Conservation (phyloP, 2,329 filamentous ascomycete species). For the Drechslerella coelobrocha region DNA sequence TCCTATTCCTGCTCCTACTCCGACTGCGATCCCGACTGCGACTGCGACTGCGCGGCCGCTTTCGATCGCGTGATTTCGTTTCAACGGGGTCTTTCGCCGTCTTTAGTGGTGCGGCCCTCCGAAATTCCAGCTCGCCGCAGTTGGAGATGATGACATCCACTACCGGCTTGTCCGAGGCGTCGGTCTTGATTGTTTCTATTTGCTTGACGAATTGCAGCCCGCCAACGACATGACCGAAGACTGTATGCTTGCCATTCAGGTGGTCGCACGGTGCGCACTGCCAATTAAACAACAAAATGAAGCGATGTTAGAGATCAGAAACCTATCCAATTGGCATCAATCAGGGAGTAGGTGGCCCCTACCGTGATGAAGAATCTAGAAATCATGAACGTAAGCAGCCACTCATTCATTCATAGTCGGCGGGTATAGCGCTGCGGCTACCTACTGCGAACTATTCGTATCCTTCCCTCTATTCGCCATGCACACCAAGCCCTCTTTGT, state of each 20-base stretch:
- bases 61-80: slow-evolving; percentile 42
- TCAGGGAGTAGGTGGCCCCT: slow-evolving; percentile 65
- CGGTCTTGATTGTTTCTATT: slow-evolving; percentile 68
- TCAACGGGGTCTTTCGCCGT: not conserved
- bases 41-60: slow-evolving; percentile 45
- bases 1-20: slow-evolving; percentile 12
- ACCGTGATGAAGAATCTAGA: slow-evolving; percentile 57
- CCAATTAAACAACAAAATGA: not conserved
- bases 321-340: slow-evolving; percentile 59
- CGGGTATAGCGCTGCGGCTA: slow-evolving; percentile 65
- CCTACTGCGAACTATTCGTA: slow-evolving; percentile 72
- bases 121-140: slow-evolving; percentile 51
- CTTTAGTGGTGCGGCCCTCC: slow-evolving; percentile 14
- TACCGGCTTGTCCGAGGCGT: slow-evolving; percentile 56
- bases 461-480: slow-evolving; percentile 72
- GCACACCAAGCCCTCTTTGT: slow-evolving; percentile 69
- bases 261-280: slow-evolving; percentile 50
- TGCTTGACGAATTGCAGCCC: slow-evolving; percentile 71
- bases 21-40: slow-evolving; percentile 49
- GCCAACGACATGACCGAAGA: slow-evolving; percentile 73
- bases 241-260: slow-evolving; percentile 60
- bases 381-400: not conserved
- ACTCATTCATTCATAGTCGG: slow-evolving; percentile 62
- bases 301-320: slow-evolving; percentile 22
- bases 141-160: slow-evolving; percentile 53